phyloP scores from a whole-genome alignment of 345 rosid genomes.

The Populus nigra region DNA sequence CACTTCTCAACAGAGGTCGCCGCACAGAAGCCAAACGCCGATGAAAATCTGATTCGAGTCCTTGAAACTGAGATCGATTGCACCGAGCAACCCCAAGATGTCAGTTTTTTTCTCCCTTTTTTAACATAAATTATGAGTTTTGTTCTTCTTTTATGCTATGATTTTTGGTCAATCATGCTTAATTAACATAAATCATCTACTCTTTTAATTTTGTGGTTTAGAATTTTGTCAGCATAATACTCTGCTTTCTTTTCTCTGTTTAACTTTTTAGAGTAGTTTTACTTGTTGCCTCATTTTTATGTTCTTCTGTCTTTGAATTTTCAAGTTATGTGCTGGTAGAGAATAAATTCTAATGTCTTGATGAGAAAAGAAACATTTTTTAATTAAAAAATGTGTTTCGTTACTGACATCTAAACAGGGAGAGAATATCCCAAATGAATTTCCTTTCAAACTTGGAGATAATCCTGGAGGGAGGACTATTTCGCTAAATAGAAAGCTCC shows the following conservation, averaged over 20 bases:
- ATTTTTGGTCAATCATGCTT: not conserved
- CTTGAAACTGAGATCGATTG: constrained; percentile 55
- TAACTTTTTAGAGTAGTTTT: not conserved
- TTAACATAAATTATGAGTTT: not conserved
- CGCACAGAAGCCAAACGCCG: constrained; percentile 27
- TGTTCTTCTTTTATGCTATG: not conserved
- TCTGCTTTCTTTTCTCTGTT: not conserved
- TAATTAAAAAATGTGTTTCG: too few relatives aligned
- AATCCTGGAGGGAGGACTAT: constrained; percentile 51
- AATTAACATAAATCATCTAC: not conserved
- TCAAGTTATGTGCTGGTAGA: not conserved
- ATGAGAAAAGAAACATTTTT: not conserved
- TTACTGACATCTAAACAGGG: constrained; percentile 10
- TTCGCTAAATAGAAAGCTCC: constrained; percentile 36
- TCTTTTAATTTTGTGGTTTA: not conserved
- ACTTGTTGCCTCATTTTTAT: too few relatives aligned
- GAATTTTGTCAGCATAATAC: not conserved
- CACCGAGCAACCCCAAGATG: constrained; percentile 33
- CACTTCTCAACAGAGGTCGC: constrained; percentile 31
- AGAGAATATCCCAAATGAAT: constrained; percentile 39
- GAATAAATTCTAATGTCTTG: not conserved
- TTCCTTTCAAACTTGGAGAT: constrained; percentile 58
- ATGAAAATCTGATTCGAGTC: constrained; percentile 40
- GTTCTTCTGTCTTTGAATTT: not conserved
- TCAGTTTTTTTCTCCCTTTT: not conserved